Evolutionary conservation across 352 stramenopile genomes (phyloP).

Genomic region (Globisporangium takayamanum): DNA sequence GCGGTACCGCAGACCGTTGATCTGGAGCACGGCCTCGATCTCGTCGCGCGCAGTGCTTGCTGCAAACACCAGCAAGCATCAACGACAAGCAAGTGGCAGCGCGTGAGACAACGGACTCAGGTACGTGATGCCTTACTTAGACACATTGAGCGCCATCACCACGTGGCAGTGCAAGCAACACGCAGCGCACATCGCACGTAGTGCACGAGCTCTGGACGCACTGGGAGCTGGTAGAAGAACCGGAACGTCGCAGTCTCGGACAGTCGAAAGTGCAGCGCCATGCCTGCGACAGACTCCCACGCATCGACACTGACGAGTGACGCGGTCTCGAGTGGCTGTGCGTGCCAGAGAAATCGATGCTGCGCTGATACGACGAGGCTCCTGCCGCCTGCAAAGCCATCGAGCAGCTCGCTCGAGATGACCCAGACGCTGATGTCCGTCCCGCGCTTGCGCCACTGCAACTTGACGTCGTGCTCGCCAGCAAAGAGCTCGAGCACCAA

Average conservation of each 20-base stretch:
- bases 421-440: constrained; percentile 42
- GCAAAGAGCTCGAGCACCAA: constrained; percentile 44
- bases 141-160: not conserved
- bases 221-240: constrained; percentile 73
- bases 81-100: constrained; percentile 7
- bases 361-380: constrained; percentile 59
- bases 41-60: constrained; percentile 48
- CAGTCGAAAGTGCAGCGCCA: constrained; percentile 44
- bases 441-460: constrained; percentile 73
- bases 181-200: constrained; percentile 40
- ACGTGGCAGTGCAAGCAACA: not conserved
- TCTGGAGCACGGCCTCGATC: constrained; percentile 50
- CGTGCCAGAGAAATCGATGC: constrained; percentile 63
- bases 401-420: constrained; percentile 48
- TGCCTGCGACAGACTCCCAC: constrained; percentile 55
- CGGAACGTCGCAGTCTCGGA: constrained; percentile 38
- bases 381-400: constrained; percentile 60
- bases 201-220: constrained; percentile 43
- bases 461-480: constrained; percentile 36
- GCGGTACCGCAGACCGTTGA: constrained; percentile 61
- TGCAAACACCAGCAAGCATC: constrained; percentile 4
- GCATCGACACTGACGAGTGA: constrained; percentile 35
- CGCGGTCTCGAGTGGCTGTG: constrained; percentile 38
- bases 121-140: not conserved
- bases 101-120: constrained; percentile 1